Conservation (phyloP, 495 filamentous ascomycete genomes). For the Penicillium pancosmium region DNA sequence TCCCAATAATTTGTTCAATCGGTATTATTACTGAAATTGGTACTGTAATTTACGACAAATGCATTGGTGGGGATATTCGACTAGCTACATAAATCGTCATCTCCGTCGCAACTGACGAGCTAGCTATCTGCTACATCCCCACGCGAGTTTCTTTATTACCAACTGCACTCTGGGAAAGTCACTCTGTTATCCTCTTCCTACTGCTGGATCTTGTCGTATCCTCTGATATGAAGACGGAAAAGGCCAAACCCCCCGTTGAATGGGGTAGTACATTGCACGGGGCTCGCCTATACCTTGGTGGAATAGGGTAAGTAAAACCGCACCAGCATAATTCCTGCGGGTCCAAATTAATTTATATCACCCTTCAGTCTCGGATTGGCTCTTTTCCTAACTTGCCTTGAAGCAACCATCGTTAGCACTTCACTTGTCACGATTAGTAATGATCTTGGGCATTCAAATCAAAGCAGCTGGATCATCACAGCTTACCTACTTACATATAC, state of each 20-base stretch:
- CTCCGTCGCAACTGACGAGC: too few relatives aligned
- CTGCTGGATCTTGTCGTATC: background rate
- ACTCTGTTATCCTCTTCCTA: too few relatives aligned
- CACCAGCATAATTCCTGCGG: background rate
- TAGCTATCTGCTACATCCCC: too few relatives aligned
- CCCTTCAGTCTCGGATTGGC: slow-evolving; percentile 48
- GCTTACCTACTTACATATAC: slow-evolving; percentile 58
- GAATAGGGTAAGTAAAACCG: slow-evolving; percentile 7
- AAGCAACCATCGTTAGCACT: slow-evolving; percentile 63
- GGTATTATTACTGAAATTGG: background rate
- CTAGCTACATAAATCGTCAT: too few relatives aligned
- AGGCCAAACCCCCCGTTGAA: background rate
- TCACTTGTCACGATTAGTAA: slow-evolving; percentile 57
- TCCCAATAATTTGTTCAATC: background rate
- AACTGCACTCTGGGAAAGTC: too few relatives aligned
- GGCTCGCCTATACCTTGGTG: slow-evolving; percentile 6
- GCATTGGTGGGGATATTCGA: too few relatives aligned
- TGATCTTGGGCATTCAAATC: slow-evolving; percentile 48
- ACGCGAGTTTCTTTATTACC: too few relatives aligned
- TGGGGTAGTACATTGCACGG: slow-evolving; percentile 11
- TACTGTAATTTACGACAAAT: too few relatives aligned
- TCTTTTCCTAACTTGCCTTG: slow-evolving; percentile 59
- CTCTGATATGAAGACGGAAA: background rate
- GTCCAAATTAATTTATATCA: too few relatives aligned
- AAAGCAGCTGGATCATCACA: slow-evolving; percentile 56